Percentiles rank a stretch among this genome's conserved stretches.
These are phyloP conservation scores for Murraya paniculata DNA, from an alignment of 345 rosid genomes.

Conservation along the genomic window DNA sequence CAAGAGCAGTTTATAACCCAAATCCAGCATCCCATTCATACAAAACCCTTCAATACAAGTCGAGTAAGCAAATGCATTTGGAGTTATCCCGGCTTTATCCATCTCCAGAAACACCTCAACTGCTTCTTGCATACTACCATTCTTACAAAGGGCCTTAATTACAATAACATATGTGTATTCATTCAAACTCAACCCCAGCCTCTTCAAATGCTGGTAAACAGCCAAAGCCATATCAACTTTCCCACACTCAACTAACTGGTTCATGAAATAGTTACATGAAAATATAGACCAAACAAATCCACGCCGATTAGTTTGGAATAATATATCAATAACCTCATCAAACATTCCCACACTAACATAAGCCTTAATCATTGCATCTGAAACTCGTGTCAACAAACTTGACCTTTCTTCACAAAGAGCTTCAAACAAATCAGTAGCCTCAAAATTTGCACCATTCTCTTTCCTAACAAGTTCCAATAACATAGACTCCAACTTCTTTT, in stretches of 20 bases:
- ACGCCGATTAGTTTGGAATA: conserved; percentile 32
- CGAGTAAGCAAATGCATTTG: conserved; percentile 45
- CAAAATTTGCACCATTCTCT: conserved; percentile 26
- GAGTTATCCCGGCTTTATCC: conserved; percentile 41
- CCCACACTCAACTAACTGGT: conserved; percentile 43
- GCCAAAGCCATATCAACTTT: conserved; percentile 45
- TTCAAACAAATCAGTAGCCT: conserved; percentile 40
- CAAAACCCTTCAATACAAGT: conserved; percentile 74
- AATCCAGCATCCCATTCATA: conserved; percentile 34
- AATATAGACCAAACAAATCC: conserved; percentile 41
- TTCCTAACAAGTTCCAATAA: conserved; percentile 45
- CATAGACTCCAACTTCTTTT: conserved; percentile 39
- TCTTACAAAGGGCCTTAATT: conserved; percentile 62
- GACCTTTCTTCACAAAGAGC: conserved; percentile 27
- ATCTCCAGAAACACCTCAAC: conserved; percentile 38
- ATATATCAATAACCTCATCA: conserved; percentile 51
- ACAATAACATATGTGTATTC: conserved; percentile 53
- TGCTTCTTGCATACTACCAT: conserved; percentile 51
- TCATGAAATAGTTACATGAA: conserved; percentile 63
- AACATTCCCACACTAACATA: conserved; percentile 48
- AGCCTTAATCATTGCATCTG: conserved; percentile 53
- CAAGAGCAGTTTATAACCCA: conserved; percentile 42
- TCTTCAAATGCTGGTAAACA: conserved; percentile 47
- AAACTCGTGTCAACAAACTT: conserved; percentile 25
- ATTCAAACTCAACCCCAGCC: conserved; percentile 45